These are phyloP conservation scores for Nakataea oryzae DNA, from an alignment of 2,329 filamentous ascomycete species.

Conservation along the genomic window DNA sequence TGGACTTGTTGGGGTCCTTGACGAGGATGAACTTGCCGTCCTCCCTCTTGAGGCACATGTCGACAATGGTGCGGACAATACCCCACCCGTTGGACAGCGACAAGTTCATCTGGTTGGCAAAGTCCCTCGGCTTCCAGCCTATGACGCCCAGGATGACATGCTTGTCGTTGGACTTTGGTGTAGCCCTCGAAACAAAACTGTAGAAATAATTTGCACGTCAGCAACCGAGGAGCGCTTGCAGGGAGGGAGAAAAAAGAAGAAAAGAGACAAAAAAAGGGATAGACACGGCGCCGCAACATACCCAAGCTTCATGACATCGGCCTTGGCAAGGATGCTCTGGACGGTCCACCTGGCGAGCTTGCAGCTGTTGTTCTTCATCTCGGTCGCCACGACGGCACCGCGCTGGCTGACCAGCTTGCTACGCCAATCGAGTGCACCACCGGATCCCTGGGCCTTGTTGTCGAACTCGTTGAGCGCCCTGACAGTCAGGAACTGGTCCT, in stretches of 20 bases:
- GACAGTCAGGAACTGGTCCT: slow-evolving; percentile 84
- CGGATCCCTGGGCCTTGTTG: slow-evolving; percentile 90
- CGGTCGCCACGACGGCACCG: slow-evolving; percentile 93
- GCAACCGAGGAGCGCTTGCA: background rate
- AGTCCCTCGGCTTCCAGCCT: slow-evolving; percentile 96
- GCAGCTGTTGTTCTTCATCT: slow-evolving; percentile 99
- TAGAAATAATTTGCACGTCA: background rate
- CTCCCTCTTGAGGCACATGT: slow-evolving; percentile 74
- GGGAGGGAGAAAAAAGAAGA: slow-evolving; percentile 2
- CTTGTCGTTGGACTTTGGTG: slow-evolving; percentile 84
- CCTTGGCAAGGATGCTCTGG: slow-evolving; percentile 90
- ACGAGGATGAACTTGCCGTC: slow-evolving; percentile 75
- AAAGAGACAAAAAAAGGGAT: background rate
- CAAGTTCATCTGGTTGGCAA: slow-evolving; percentile 95
- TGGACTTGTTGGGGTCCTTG: slow-evolving; percentile 94
- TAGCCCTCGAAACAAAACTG: slow-evolving; percentile 89
- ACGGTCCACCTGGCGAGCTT: slow-evolving; percentile 97
- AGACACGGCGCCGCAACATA: slow-evolving; percentile 35
- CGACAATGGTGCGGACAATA: slow-evolving; percentile 94
- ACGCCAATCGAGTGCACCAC: slow-evolving; percentile 93
- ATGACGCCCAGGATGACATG: slow-evolving; percentile 93
- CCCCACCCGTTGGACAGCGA: slow-evolving; percentile 97
- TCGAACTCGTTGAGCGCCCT: slow-evolving; percentile 99
- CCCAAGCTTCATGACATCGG: slow-evolving; percentile 98
- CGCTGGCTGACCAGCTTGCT: slow-evolving; percentile 89